Base-by-base conservation (phyloP, 441 rosid genomes). In the Croton setiger region DNA sequence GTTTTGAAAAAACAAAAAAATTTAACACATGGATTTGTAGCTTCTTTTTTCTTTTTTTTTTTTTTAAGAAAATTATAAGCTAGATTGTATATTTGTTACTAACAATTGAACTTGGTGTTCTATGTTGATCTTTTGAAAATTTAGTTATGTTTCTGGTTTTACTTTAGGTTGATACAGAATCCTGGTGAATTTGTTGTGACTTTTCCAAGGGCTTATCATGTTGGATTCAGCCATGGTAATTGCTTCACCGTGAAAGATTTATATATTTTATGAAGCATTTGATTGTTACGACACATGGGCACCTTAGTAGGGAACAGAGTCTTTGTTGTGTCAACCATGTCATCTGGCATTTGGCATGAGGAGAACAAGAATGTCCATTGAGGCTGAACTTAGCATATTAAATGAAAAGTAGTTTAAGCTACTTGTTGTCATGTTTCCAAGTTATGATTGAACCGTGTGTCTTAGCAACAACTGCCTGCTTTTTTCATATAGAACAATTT, bases 171-270 rank as follows among this genome's bases (percentile, higher is more conserved):
- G 81, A 78, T 93, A 74, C 98, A 93, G 82, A 84, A 88, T 83
- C 98, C 98, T 67, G 99, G 99, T 82, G 98, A 93, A 82, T 96
- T 91, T 78, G 98, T 96, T 66, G 98, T 93, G 85, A 96, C 99
- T 68, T 96, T 93, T 79, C 99, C 99, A 35, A 86, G 99, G 84
- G 97, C 99, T 70, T 96, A 96, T 81, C 99, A 96, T 82, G 89
- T 87, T 74, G 99, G 99, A 81, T 93, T 96, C 96, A 96, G 99
- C 90, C 99, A 96, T 18, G 98, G 99, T 96, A 91, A 87, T 78
- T 76, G 73, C 77, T 76, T 76, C 68, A 51, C 60, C 55, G 23
- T 70, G 41, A 36, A 31, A 12, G 39, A 35, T 52, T 68, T 68
- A 51, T 52, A 48, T 60, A 45, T 54, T 48, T 64, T 63, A 60